These are phyloP conservation scores for Pyricularia sp. DNA, from an alignment of 2,329 filamentous ascomycete species.

Conservation along the genomic window DNA sequence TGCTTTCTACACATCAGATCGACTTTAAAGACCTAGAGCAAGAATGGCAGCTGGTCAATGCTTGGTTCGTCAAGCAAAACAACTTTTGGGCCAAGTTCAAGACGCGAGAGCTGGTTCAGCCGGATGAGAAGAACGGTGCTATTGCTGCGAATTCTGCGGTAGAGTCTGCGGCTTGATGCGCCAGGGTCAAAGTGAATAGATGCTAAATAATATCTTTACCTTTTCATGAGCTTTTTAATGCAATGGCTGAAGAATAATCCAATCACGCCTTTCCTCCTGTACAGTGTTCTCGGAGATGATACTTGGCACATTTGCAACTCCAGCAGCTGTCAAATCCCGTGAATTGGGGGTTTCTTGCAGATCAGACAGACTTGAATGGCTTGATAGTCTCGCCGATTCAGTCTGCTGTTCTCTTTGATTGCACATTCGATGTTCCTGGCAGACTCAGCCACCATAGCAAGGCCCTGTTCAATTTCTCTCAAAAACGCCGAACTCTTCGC, in stretches of 20 bases:
- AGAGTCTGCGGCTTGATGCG: background rate
- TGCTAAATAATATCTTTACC: background rate
- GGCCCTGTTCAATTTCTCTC: too few species aligned
- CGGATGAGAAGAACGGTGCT: background rate
- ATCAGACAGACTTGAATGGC: too few species aligned
- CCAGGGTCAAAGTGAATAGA: background rate
- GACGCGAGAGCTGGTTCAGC: slow-evolving; percentile 28
- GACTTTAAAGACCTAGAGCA: slow-evolving; percentile 40
- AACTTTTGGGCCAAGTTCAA: slow-evolving; percentile 41
- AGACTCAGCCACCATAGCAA: too few species aligned
- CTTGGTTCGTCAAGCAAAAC: slow-evolving; percentile 54
- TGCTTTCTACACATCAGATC: slow-evolving; percentile 29
- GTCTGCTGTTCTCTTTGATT: too few species aligned
- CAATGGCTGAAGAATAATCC: background rate
- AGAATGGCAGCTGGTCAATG: slow-evolving; percentile 51
- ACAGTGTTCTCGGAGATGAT: background rate
- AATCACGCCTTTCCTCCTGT: background rate
- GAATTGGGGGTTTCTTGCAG: too few species aligned
- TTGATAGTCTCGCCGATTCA: too few species aligned
- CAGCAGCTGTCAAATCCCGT: too few species aligned
- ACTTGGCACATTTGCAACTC: too few species aligned
- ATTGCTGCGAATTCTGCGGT: background rate
- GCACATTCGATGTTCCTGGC: too few species aligned
- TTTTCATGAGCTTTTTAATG: background rate
- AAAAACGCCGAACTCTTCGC: too few species aligned